Evolutionary conservation across 1,284 basidiomycete species (phyloP).

Genomic region (Ustilago hordei): DNA sequence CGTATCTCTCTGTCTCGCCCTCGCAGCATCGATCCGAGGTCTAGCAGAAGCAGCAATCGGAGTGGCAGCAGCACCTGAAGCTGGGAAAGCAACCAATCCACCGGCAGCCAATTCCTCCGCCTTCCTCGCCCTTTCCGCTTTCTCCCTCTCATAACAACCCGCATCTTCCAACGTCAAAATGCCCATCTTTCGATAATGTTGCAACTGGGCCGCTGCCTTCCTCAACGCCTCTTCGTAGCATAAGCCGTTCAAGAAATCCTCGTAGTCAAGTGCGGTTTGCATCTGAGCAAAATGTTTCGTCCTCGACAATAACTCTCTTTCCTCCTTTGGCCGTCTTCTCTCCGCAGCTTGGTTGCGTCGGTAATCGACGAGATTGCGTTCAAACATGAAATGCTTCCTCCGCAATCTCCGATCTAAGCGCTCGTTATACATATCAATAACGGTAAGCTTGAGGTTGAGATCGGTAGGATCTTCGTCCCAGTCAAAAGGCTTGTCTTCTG

Average conservation of each 20-base stretch:
- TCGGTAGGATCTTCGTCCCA: constrained; percentile 83
- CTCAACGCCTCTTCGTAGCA: constrained; percentile 72
- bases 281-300: constrained; percentile 91
- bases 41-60: constrained; percentile 35
- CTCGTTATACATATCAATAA: constrained; percentile 92
- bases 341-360: constrained; percentile 87
- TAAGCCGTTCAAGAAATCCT: constrained; percentile 86
- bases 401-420: constrained; percentile 88
- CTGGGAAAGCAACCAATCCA: constrained; percentile 58
- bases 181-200: constrained; percentile 65
- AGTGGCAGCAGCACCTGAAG: constrained; percentile 47
- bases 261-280: constrained; percentile 92
- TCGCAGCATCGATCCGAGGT: constrained; percentile 40
- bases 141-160: constrained; percentile 62
- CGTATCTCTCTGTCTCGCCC: constrained; percentile 55
- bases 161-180: constrained; percentile 65
- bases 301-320: constrained; percentile 88
- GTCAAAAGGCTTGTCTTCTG: constrained; percentile 64
- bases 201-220: constrained; percentile 61
- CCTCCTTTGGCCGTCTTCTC: constrained; percentile 89
- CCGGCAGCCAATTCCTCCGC: constrained; percentile 64
- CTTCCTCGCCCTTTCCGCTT: constrained; percentile 60
- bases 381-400: constrained; percentile 90
- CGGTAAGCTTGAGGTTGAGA: constrained; percentile 86
- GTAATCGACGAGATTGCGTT: constrained; percentile 90